Conservation (phyloP, 257 asterid genomes). For the Solanum virginianum region DNA sequence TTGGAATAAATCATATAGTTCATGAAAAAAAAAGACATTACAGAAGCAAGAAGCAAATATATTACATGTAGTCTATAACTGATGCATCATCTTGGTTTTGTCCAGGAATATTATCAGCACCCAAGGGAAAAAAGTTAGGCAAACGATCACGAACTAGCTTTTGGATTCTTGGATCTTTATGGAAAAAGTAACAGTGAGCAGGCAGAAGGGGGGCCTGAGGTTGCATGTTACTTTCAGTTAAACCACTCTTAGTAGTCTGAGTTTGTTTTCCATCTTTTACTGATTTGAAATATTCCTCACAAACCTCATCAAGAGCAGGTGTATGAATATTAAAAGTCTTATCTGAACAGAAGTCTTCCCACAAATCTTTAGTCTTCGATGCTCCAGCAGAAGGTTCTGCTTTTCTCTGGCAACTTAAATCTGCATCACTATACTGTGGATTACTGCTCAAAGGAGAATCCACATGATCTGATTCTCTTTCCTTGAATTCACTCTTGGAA, state of each 20-base stretch:
- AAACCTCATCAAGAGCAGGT: conserved; percentile 77
- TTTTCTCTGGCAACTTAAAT: conserved; percentile 7
- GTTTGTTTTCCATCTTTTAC: conserved; percentile 21
- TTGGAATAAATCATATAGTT: background rate
- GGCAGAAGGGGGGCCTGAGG: conserved; percentile 31
- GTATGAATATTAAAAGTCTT: conserved; percentile 43
- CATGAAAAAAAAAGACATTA: background rate
- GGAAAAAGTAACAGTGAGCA: conserved; percentile 60
- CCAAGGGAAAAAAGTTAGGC: conserved; percentile 74
- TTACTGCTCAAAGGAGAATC: conserved; percentile 13
- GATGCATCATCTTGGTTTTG: conserved; percentile 25
- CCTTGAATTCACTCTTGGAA: conserved; percentile 13
- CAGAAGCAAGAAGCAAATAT: background rate
- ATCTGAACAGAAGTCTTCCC: conserved; percentile 53
- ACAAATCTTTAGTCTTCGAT: conserved; percentile 32
- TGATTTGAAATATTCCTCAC: conserved; percentile 58
- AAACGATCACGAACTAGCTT: conserved; percentile 64
- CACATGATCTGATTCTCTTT: conserved; percentile 8
- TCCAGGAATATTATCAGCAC: conserved; percentile 34
- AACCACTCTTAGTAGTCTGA: conserved; percentile 5
- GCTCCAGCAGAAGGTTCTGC: conserved; percentile 18
- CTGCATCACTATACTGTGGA: conserved; percentile 11
- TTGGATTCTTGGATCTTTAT: conserved; percentile 66
- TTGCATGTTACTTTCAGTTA: conserved; percentile 6
- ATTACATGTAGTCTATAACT: conserved; percentile 69